A percentile compares a stretch with the other conserved stretches of the same genome.
phyloP scores from a whole-genome alignment of 2,329 filamentous ascomycete genomes.

The Claviceps paspali region DNA sequence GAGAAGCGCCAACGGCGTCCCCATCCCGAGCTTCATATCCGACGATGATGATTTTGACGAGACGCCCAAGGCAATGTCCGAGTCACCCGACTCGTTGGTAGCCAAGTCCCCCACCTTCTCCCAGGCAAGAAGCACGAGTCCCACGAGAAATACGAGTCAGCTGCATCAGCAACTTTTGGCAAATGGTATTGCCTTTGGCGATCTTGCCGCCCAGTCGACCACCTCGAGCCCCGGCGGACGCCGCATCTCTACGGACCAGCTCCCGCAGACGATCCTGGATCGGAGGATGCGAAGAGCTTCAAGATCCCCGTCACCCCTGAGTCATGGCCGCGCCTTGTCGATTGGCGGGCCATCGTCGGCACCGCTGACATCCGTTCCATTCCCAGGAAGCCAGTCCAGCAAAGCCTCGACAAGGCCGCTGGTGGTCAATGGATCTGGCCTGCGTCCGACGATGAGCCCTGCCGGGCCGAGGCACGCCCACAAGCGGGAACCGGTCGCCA shows the following conservation, averaged over 20 bases:
- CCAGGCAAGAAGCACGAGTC: slow-evolving; percentile 14
- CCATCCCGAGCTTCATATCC: slow-evolving; percentile 40
- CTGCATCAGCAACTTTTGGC: slow-evolving; percentile 12
- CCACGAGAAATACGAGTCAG: slow-evolving; percentile 10
- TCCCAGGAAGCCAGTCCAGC: slow-evolving; percentile 18
- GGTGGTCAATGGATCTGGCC: slow-evolving; percentile 35
- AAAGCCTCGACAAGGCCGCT: slow-evolving; percentile 28
- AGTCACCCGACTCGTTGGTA: slow-evolving; percentile 34
- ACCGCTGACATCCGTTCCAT: slow-evolving; percentile 21
- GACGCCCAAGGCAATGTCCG: slow-evolving; percentile 23
- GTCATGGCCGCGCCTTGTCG: slow-evolving; percentile 31
- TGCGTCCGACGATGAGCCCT: slow-evolving; percentile 16
- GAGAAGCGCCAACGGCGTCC: slow-evolving; percentile 31
- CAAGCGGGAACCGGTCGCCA: neutral
- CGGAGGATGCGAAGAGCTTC: slow-evolving; percentile 37
- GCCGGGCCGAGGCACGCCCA: slow-evolving; percentile 9
- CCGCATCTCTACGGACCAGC: slow-evolving; percentile 36
- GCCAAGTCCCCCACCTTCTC: slow-evolving; percentile 17
- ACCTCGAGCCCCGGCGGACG: slow-evolving; percentile 23
- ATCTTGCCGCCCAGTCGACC: slow-evolving; percentile 23
- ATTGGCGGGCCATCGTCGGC: slow-evolving; percentile 24
- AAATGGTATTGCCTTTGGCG: slow-evolving; percentile 32
- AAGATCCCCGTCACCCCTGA: slow-evolving; percentile 40
- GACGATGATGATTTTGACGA: slow-evolving; percentile 38
- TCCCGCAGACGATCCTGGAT: slow-evolving; percentile 38